Evolutionary conservation across 148 eudicot species (phyloP).

Genomic region (Heliamphora exappendiculata): DNA sequence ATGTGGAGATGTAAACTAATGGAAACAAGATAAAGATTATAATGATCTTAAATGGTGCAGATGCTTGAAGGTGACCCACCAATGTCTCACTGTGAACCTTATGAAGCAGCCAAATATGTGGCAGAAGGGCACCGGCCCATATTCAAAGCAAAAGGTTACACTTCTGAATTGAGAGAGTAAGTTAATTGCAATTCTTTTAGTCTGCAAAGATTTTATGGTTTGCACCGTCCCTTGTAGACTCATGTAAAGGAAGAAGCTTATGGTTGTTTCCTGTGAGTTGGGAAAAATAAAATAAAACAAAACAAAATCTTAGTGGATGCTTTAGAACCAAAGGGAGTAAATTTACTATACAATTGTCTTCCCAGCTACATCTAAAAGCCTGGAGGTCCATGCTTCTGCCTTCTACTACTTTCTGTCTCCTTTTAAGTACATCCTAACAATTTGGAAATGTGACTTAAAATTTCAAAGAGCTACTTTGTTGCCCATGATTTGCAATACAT

Average conservation of each 20-base stretch:
- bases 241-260: not conserved
- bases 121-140: slow-evolving; percentile 80
- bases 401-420: not conserved
- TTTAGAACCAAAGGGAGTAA: not conserved
- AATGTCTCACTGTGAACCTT: slow-evolving; percentile 56
- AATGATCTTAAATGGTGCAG: slow-evolving; percentile 27
- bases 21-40: not conserved
- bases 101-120: slow-evolving; percentile 73
- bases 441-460: no score
- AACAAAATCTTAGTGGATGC: no score
- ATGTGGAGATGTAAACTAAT: not conserved
- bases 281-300: no score
- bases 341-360: not conserved
- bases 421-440: not conserved
- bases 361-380: not conserved
- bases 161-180: slow-evolving; percentile 65
- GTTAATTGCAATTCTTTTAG: slow-evolving; percentile 16
- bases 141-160: slow-evolving; percentile 57
- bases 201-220: not conserved
- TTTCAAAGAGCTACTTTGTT: no score
- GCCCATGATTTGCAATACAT: no score
- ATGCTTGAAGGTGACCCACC: slow-evolving; percentile 91
- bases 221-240: not conserved
- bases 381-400: not conserved
- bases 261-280: no score